Evolutionary conservation across 106 monocot genomes (phyloP), one percentile per base, ranked within the genome.

Genomic region (Dendrobium officinale): DNA sequence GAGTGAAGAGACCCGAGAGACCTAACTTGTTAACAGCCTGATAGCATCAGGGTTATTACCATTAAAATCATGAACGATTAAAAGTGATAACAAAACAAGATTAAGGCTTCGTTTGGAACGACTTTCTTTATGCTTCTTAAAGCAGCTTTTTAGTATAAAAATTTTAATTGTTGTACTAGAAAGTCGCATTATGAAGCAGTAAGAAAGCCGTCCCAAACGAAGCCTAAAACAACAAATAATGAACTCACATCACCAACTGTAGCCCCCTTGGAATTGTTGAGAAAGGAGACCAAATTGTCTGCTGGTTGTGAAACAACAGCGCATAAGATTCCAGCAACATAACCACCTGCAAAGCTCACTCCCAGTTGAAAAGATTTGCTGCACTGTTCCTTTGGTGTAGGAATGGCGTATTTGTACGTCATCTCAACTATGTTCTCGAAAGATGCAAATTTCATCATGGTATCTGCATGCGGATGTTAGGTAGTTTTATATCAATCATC

Each of bases 371-470:
- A 72, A 20, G 66, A 10, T 75, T 94, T 88, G 88, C 94, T 94
- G 84, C 94, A 94, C 68, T 91, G 58, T 13, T 91, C 86, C 78
- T 94, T 94, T 44, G 93, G 93, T 13, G 80, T 88, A 47, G 91
- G 91, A 51, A 94, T 84, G 49, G 81, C 88, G 78, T 94, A 77
- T 78, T 87, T 94, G 83, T 94, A 94, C 59, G 86, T 80, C 80
- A 89, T 77, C 83, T 94, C 91, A 13, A 94, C 94, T 55, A 91
- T 89, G n/a, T 80, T 89, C 82, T 94, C 94, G 81, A 94, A 94
- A 37, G 86, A 86, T 40, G 94, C 91, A 77, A 94, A 94, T 51
- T 94, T 94, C 94, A 94, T 88, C 94, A 94, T 94, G 3, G 89
- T 94, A 77, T 94, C 94, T 94, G 82, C 55, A 82, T 44, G 37